Evolutionary conservation across 2,329 filamentous ascomycete genomes (phyloP).

Genomic region (Neurospora sp.): DNA sequence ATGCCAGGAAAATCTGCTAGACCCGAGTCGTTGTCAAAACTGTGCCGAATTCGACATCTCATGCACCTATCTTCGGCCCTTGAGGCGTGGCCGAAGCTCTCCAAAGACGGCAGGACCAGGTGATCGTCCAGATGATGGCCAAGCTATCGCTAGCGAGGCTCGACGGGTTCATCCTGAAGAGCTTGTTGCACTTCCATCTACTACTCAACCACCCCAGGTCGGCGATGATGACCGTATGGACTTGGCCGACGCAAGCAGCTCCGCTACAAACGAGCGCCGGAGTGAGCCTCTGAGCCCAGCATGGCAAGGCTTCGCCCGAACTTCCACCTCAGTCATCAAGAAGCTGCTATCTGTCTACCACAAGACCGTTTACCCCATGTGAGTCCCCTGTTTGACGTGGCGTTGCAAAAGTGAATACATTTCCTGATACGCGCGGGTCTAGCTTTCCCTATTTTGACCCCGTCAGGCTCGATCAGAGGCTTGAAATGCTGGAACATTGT

Average conservation of each 20-base stretch:
- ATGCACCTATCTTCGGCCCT: conserved; percentile 15
- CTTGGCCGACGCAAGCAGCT: conserved; percentile 4
- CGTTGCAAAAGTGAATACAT: neutral
- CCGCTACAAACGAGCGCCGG: neutral
- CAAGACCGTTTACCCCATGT: conserved; percentile 18
- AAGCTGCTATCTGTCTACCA: conserved; percentile 13
- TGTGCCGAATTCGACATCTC: conserved; percentile 15
- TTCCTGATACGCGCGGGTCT: neutral
- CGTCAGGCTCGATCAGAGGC: conserved; percentile 9
- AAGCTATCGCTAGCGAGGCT: neutral
- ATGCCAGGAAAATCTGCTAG: conserved; percentile 9
- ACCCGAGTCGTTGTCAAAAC: conserved; percentile 12
- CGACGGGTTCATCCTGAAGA: neutral
- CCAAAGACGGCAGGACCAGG: conserved; percentile 1
- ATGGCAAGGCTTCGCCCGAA: conserved; percentile 14
- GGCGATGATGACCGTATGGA: neutral
- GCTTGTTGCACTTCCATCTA: neutral
- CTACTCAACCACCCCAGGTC: neutral
- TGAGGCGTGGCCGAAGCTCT: conserved; percentile 11
- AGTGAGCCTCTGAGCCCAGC: conserved; percentile 11
- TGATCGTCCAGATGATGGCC: neutral
- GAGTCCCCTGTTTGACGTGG: neutral
- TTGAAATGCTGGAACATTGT: conserved; percentile 15
- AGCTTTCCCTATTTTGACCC: conserved; percentile 19
- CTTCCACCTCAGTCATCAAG: conserved; percentile 13